Conservation (phyloP, 345 rosid genomes). For the Triadica sebifera region DNA sequence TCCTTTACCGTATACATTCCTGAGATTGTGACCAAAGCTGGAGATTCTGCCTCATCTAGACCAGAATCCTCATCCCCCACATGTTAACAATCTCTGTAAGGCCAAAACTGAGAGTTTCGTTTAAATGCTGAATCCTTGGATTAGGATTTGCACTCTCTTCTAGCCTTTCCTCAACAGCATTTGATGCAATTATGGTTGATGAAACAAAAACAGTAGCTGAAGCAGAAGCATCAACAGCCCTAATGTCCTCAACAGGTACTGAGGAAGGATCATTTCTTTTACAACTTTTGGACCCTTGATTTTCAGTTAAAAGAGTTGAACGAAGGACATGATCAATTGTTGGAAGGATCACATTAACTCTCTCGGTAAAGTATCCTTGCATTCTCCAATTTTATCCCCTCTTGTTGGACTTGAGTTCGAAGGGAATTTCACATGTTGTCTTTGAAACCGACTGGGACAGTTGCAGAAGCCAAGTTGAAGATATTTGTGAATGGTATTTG, state of each 20-base stretch:
- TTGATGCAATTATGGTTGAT: too few species aligned
- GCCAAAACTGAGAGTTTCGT: not conserved
- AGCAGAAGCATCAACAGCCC: too few species aligned
- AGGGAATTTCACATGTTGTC: not conserved
- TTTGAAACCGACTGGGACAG: too few species aligned
- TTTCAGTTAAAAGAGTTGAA: not conserved
- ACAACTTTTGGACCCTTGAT: not conserved
- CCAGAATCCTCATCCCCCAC: not conserved
- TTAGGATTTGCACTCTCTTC: not conserved
- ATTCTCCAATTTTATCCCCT: not conserved
- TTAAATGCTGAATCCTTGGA: not conserved
- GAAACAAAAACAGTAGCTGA: too few species aligned
- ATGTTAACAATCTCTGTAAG: constrained; percentile 11
- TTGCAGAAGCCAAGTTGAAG: too few species aligned
- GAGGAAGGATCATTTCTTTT: not conserved
- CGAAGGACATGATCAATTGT: too few species aligned
- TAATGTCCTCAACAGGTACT: not conserved
- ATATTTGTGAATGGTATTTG: too few species aligned
- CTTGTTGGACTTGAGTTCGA: not conserved
- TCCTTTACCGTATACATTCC: constrained; percentile 10
- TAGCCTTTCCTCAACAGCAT: not conserved
- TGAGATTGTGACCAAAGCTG: not conserved
- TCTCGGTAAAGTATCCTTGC: not conserved
- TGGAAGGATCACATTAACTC: not conserved
- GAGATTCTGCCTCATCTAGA: constrained; percentile 8